Conservation (phyloP, 1,139 yeast species). For the Meyerozyma guilliermondii region DNA sequence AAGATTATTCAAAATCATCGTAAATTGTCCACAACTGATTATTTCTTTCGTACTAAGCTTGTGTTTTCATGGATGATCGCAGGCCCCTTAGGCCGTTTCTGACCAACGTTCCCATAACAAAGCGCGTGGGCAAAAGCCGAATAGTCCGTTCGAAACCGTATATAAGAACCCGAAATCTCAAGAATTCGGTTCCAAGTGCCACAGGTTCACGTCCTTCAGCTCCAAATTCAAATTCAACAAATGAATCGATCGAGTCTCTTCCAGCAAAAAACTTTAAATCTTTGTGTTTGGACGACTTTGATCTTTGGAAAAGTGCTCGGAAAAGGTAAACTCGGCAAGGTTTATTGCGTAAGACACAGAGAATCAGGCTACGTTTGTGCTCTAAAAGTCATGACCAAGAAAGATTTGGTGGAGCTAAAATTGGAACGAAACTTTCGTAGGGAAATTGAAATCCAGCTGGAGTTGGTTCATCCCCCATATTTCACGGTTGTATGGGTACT, state of each 20-base stretch:
- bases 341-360: conserved; percentile 81
- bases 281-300: conserved; percentile 57
- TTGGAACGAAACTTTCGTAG: conserved; percentile 86
- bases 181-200: not conserved
- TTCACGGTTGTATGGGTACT: conserved; percentile 78
- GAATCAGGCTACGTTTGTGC: conserved; percentile 80
- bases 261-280: not conserved
- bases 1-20: too few species aligned
- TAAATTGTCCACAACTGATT: too few species aligned
- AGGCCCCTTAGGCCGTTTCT: conserved; percentile 1
- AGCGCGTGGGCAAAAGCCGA: not conserved
- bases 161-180: not conserved
- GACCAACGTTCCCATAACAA: not conserved
- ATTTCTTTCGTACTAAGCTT: not conserved
- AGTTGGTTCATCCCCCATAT: conserved; percentile 73
- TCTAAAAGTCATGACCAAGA: conserved; percentile 82
- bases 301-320: conserved; percentile 85
- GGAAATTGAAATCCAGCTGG: conserved; percentile 87
- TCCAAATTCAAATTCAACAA: too few species aligned
- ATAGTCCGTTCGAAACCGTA: not conserved
- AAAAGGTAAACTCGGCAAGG: conserved; percentile 90
- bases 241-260: too few species aligned
- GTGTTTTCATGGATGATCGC: not conserved
- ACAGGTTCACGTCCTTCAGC: too few species aligned
- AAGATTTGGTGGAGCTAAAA: conserved; percentile 66